phyloP scores from a whole-genome alignment of 805 yeast genomes.

The Candida hungchunana region DNA sequence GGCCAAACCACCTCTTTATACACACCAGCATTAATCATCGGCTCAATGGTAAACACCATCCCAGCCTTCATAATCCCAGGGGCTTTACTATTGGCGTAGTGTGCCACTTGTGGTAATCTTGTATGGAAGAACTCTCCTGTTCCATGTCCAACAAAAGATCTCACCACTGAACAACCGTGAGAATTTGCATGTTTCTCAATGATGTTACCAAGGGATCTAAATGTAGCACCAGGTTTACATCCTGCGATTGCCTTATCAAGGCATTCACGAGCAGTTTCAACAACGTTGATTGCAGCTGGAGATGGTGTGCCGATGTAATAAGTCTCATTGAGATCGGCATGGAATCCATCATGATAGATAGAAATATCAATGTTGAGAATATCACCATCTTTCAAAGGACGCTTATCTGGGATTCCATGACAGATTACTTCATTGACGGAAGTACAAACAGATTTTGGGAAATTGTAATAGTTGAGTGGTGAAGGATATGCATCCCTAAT shows the following conservation, averaged over 20 bases:
- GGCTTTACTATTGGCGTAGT: conserved; percentile 89
- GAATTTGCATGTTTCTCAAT: conserved; percentile 83
- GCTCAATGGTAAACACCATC: conserved; percentile 95
- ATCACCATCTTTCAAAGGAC: conserved; percentile 87
- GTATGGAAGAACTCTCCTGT: conserved; percentile 81
- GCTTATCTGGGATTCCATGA: conserved; percentile 94
- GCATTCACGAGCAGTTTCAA: conserved; percentile 88
- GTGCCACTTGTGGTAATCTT: conserved; percentile 91
- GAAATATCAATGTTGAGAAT: conserved; percentile 89
- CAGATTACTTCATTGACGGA: conserved; percentile 94
- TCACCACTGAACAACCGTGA: conserved; percentile 79
- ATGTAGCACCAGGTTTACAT: conserved; percentile 89
- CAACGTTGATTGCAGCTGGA: conserved; percentile 77
- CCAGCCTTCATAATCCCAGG: conserved; percentile 94
- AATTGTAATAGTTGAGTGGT: conserved; percentile 89
- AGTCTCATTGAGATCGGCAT: conserved; percentile 94
- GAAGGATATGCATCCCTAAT: conserved; percentile 92
- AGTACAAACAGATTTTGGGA: conserved; percentile 89
- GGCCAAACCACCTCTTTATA: conserved; percentile 89
- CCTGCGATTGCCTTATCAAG: conserved; percentile 75
- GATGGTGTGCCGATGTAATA: conserved; percentile 91
- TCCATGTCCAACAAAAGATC: conserved; percentile 93
- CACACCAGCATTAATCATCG: conserved; percentile 88
- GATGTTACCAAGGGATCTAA: conserved; percentile 80
- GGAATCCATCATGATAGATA: conserved; percentile 80